Base-by-base conservation (phyloP, 2,329 filamentous ascomycete species). In the Colletotrichum sojae region DNA sequence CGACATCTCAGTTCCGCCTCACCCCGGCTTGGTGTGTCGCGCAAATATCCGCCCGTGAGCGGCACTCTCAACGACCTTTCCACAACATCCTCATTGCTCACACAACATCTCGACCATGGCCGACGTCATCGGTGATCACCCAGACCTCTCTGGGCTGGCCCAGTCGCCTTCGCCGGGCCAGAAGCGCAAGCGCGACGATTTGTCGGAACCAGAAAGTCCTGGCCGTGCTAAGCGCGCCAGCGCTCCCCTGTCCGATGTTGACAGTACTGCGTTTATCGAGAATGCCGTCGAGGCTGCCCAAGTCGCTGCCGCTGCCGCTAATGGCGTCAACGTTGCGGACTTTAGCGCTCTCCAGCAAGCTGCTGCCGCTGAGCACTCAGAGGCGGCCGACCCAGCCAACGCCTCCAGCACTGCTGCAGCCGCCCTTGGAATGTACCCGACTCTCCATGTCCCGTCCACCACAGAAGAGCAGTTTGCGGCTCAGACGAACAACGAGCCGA, bases 361-460 rank as follows among this genome's bases (percentile, higher is more conserved):
- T 10, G 81, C 86, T 6, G 80, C 77, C 20, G 79, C 80, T 8
- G 77, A 86, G 18, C 85, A 87, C 71, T 78, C 80, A 13, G 85
- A 86, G 59, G 76, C 82, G 10, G 75, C 85, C 13, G 85, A 88
- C 71, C 82, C 85, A 12, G 80, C 84, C 63, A 87, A 85, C 73
- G 88, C 86, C 20, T 88, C 88, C 4, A 89, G 83, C 73, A 90
- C 88, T 15, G 88, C 88, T 5, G 88, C 88, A 48, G 88, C 88
- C 13, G 88, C 88, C 31, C 79, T 90, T 3, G 85, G 84, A 64
- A 88, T 90, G 83, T 90, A 89, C 74, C 88, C 88, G 5, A 88
- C 87, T 2, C 79, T 90, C 3, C 87, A 89, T 71, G 85, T 89
- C 3, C 87, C 88, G 3, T 82, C 84, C 22, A 82, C 86, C 3